A percentile compares a stretch with the other conserved stretches of the same genome.
Conservation (phyloP, 1,139 yeast species). For the Hansenula lynferdii region DNA sequence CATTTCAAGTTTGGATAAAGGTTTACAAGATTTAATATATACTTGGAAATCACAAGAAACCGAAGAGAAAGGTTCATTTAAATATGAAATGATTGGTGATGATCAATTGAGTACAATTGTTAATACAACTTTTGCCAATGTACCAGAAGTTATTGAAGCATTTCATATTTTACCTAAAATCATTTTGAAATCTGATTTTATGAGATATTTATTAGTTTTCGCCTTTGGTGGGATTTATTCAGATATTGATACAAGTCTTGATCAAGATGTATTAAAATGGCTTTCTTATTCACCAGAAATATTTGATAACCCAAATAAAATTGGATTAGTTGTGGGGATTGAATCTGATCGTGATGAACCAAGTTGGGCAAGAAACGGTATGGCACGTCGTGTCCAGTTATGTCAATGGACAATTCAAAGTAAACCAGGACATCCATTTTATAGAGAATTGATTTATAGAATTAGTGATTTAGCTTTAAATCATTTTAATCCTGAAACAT, state of each 20-base stretch:
- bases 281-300: slow-evolving; percentile 16
- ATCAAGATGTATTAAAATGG: slow-evolving; percentile 6
- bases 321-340: slow-evolving; percentile 79
- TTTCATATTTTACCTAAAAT: slow-evolving; percentile 69
- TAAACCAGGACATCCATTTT: slow-evolving; percentile 83
- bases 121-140: slow-evolving; percentile 51
- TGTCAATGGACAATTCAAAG: slow-evolving; percentile 76
- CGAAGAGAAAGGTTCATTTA: slow-evolving; percentile 1
- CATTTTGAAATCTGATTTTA: slow-evolving; percentile 81
- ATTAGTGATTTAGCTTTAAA: slow-evolving; percentile 69
- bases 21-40: slow-evolving; percentile 1
- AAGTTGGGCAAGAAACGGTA: slow-evolving; percentile 59
- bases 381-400: slow-evolving; percentile 66
- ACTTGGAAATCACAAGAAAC: slow-evolving; percentile 2
- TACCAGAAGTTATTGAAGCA: slow-evolving; percentile 75
- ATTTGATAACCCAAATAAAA: slow-evolving; percentile 17
- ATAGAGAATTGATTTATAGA: slow-evolving; percentile 69
- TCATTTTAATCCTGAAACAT: slow-evolving; percentile 25
- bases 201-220: slow-evolving; percentile 71
- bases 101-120: slow-evolving; percentile 59
- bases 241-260: slow-evolving; percentile 65
- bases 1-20: slow-evolving; percentile 3
- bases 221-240: slow-evolving; percentile 90
- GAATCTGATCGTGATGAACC: slow-evolving; percentile 85
- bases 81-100: slow-evolving; percentile 50